Evolutionary conservation across 345 rosid genomes (phyloP), one percentile per base, ranked within the genome.

Genomic region (Garcia nutans): DNA sequence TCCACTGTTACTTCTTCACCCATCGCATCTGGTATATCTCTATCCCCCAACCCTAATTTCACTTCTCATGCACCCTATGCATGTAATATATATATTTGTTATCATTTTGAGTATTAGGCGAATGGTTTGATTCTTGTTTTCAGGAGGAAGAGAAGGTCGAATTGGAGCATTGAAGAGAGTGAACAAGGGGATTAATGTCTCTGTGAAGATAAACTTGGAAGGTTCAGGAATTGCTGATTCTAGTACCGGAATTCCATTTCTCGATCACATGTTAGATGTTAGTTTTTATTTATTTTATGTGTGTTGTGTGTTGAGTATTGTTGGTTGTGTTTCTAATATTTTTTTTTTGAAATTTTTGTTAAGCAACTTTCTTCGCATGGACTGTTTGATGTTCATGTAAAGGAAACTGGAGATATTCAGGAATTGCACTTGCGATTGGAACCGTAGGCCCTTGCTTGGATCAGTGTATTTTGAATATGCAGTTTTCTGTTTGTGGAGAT

Each of bases 301-400:
- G 8, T 11, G 33, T 11, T 20, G 19, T 47, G 23, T 26, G 71
- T 78, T 13, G 4, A 37, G 41, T 69, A 0, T 9, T 60, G 5
- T 65, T 11, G 65, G 3, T 65, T 11, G 65, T 15, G 24, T 5
- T 62, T 22, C 33, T 23, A 60, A 52, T 12, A 2, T 6, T 16
- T 45, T 60, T 4, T 59, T 75, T 65, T 71, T 67, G 6, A 3
- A 37, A 37, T 41, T 71, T 19, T 26, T 12, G 22, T 55, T 75
- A 78, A 96, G 99, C 99, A 96, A 96, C 87, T 93, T 81, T 93
- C 98, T 72, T 93, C 97, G 44, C 99, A 93, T 78, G 99, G 97
- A 26, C 83, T 96, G 77, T 88, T 96, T 9, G 97, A 96, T 77
- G 91, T 96, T 42, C 93, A 90, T 58, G 97, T 92, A 57, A 88